Percentiles rank a stretch among this genome's conserved stretches.
Evolutionary conservation across 1,284 basidiomycete genomes (phyloP).

Genomic region (Rhodotorula sp.): DNA sequence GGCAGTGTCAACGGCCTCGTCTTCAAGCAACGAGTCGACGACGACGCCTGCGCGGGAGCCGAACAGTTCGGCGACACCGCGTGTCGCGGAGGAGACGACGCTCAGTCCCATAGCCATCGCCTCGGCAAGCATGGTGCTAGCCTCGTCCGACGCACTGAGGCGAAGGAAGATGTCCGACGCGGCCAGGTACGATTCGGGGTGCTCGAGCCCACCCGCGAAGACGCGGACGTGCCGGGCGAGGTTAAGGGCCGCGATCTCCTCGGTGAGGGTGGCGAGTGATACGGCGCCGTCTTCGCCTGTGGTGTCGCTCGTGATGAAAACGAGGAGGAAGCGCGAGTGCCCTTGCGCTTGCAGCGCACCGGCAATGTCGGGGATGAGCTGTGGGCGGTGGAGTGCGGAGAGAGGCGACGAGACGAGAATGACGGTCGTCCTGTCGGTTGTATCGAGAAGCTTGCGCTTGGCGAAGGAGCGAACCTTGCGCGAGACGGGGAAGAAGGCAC

Average conservation of each 20-base stretch:
- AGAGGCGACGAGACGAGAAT: constrained; percentile 26
- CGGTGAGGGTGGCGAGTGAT: constrained; percentile 5
- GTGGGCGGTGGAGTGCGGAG: constrained; percentile 21
- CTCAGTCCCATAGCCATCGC: constrained; percentile 30
- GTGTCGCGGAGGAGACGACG: constrained; percentile 19
- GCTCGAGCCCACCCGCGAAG: constrained; percentile 21
- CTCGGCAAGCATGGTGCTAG: constrained; percentile 24
- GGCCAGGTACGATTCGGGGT: constrained; percentile 24
- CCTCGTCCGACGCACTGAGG: constrained; percentile 18
- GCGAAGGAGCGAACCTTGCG: constrained; percentile 10
- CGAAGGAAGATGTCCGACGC: constrained; percentile 30
- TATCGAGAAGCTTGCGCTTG: constrained; percentile 22
- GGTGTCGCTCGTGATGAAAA: constrained; percentile 35
- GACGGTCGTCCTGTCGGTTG: constrained; percentile 16
- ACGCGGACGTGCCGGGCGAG: constrained; percentile 1
- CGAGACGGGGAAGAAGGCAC: constrained; percentile 1
- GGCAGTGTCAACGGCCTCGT: constrained; percentile 11
- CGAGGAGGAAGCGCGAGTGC: constrained; percentile 20
- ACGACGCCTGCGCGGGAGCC: constrained; percentile 21
- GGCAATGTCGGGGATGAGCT: constrained; percentile 31
- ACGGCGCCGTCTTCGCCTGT: background rate
- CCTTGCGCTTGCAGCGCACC: constrained; percentile 15
- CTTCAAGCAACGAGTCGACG: constrained; percentile 18
- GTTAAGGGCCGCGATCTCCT: constrained; percentile 13
- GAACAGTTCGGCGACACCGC: constrained; percentile 24